These are phyloP conservation scores for Colletotrichum sp. DNA, from an alignment of 2,329 filamentous ascomycete genomes.

Conservation along the genomic window DNA sequence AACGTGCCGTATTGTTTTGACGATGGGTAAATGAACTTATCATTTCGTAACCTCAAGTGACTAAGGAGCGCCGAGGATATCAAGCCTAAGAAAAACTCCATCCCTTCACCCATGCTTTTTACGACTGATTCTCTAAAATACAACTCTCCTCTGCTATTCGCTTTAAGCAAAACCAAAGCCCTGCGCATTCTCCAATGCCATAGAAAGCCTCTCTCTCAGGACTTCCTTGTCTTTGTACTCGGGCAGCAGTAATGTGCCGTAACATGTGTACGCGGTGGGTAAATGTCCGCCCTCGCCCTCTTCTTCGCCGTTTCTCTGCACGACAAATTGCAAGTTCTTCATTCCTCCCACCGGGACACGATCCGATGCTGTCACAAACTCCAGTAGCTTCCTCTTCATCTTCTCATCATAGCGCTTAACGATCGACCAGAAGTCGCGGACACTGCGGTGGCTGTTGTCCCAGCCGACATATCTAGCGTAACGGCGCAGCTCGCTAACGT, in stretches of 20 bases:
- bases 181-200: constrained; percentile 86
- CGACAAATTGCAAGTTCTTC: constrained; percentile 79
- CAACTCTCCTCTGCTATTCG: neutral
- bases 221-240: constrained; percentile 77
- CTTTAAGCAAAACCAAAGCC: constrained; percentile 83
- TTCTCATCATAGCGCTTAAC: constrained; percentile 70
- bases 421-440: constrained; percentile 85
- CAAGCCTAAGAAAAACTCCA: neutral
- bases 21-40: too few species aligned
- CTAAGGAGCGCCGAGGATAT: neutral
- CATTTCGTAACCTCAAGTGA: neutral
- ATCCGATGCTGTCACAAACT: constrained; percentile 95
- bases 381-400: constrained; percentile 78
- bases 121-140: neutral
- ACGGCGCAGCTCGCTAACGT: constrained; percentile 73
- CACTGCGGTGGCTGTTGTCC: constrained; percentile 69
- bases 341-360: constrained; percentile 88
- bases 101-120: neutral
- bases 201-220: constrained; percentile 75
- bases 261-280: constrained; percentile 92
- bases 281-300: constrained; percentile 60
- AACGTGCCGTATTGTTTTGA: too few species aligned
- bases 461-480: constrained; percentile 84
- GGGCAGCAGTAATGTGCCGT: constrained; percentile 84
- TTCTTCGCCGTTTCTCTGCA: constrained; percentile 78